Base-by-base conservation (phyloP, 257 asterid genomes). In the Petunia axillaris region DNA sequence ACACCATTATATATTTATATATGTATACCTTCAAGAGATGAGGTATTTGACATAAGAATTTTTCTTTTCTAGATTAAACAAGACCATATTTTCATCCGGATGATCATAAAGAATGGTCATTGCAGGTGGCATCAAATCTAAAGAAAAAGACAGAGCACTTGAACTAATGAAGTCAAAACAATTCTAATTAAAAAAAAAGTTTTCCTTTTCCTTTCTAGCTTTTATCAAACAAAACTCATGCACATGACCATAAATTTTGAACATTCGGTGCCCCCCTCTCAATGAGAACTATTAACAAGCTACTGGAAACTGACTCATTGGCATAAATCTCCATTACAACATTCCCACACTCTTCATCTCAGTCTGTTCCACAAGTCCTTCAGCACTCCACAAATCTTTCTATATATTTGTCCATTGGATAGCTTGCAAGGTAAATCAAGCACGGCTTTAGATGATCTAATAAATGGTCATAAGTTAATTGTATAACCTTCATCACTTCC, bases 381-480 rank as follows among this genome's bases (percentile, higher is more conserved):
- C 87, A 0, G 90, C 83, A 2, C 82, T 74, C 90, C 86, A 86
- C 3, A 80, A 36, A 2, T 77, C 52, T 36, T 50, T 70, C 85
- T 38, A 86, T 86, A 76, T 82, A 54, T 40, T 8, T 52, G n/a
- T 52, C 57, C 65, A 73, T 75, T 6, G 39, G 43, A 82, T 82
- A 84, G 5, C 68, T 76, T 43, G 75, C 83, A 35, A 86, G 74
- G 37, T 86, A 86, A 54, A 86, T 87, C 55, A 86, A 82, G 40
- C 87, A 84, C 6, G 82, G 86, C 81, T 74, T 84, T 50, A 86
- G 63, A 37, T 77, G 83, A 10, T 39, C 38, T 4, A 85, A 86
- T 11, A 86, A 76, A 64, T 84, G 81, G 50, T 78, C 70, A 75
- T 82, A 82, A 68, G 85, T 84, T 16, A 84, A 77, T 37, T 84